Evolutionary conservation across 2,329 filamentous ascomycete genomes (phyloP), one percentile per base, ranked within the genome.

Genomic region (Apiospora sp.): DNA sequence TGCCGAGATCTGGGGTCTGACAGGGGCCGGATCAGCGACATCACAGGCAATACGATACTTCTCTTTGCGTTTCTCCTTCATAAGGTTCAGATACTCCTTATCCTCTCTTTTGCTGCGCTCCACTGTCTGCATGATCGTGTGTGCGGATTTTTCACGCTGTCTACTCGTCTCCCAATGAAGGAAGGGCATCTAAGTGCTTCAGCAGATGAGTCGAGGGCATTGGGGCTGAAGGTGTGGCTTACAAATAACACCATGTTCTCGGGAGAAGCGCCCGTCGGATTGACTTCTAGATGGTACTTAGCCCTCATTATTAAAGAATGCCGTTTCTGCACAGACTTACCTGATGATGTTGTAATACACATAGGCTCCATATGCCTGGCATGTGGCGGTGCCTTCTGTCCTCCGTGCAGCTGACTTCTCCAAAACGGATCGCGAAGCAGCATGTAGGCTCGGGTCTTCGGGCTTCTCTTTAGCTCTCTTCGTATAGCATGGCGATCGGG

Each of bases 121-220:
- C 43, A 48, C 71, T n/a, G 71, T 77, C 24, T 70, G 72, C 6
- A 68, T 74, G 13, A 84, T 83, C 27, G 79, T 74, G 0, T 68
- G 72, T 0, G 80, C 75, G 10, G 82, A 77, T 6, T 76, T 76
- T 0, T 78, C 76, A 4, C 79, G 78, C 58, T 77, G 81, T 1
- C 79, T 76, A 14, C 83, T 81, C 0, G 80, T 83, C 48, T 85
- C 84, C 83, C 83, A 85, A 30, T 85, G 83, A 1, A 85, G 79
- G 61, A 81, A 84, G 0, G 82, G 82, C 80, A 84, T 82, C 82
- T 84, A 27, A 0, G 49, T 3, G 14, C 43, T 27, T 46, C 13
- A 13, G 10, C 37, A 7, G n/a, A 37, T 14, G 44, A 10, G 19
- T 3, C n/a, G 16, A 24, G 24, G 41, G 14, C 14, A 19, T 14